A percentile compares a stretch with the other conserved stretches of the same genome.
Evolutionary conservation across 2,329 filamentous ascomycete species (phyloP).

Genomic region (Pseudogymnoascus destructans): DNA sequence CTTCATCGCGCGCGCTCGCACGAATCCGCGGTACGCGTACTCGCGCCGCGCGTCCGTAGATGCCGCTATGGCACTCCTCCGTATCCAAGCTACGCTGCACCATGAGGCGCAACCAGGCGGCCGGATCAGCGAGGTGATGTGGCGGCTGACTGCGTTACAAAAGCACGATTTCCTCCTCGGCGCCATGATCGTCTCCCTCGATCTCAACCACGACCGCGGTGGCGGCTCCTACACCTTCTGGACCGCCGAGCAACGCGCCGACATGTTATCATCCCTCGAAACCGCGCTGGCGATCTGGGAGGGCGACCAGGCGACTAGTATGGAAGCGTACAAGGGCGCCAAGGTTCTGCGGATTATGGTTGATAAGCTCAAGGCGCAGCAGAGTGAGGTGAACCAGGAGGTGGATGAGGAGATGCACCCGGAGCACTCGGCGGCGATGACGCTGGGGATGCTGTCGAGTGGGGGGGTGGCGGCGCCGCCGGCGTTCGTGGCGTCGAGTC

Average conservation of each 20-base stretch:
- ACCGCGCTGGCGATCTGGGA: slow-evolving; percentile 69
- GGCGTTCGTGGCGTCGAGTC: slow-evolving; percentile 25
- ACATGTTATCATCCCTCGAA: slow-evolving; percentile 66
- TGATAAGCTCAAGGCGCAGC: slow-evolving; percentile 49
- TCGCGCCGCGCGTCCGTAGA: slow-evolving; percentile 77
- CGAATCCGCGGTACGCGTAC: slow-evolving; percentile 70
- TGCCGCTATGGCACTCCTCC: slow-evolving; percentile 68
- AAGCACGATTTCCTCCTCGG: slow-evolving; percentile 78
- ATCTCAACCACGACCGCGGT: slow-evolving; percentile 54
- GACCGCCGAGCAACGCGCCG: slow-evolving; percentile 47
- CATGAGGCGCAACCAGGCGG: slow-evolving; percentile 61
- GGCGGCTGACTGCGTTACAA: slow-evolving; percentile 59
- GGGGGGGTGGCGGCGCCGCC: slow-evolving; percentile 38
- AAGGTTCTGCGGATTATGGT: slow-evolving; percentile 75
- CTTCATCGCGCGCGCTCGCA: slow-evolving; percentile 64
- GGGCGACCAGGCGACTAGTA: slow-evolving; percentile 58
- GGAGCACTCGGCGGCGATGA: slow-evolving; percentile 55
- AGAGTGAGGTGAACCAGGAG: not conserved
- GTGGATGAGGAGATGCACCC: slow-evolving; percentile 41
- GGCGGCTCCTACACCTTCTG: slow-evolving; percentile 33
- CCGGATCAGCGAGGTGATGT: slow-evolving; percentile 58
- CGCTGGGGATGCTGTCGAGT: slow-evolving; percentile 52
- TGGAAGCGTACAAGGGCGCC: slow-evolving; percentile 83
- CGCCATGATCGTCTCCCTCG: slow-evolving; percentile 71
- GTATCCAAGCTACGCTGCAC: slow-evolving; percentile 63